Evolutionary conservation across 1,139 yeast genomes (phyloP).

Genomic region (Saccharomyces hybrid): DNA sequence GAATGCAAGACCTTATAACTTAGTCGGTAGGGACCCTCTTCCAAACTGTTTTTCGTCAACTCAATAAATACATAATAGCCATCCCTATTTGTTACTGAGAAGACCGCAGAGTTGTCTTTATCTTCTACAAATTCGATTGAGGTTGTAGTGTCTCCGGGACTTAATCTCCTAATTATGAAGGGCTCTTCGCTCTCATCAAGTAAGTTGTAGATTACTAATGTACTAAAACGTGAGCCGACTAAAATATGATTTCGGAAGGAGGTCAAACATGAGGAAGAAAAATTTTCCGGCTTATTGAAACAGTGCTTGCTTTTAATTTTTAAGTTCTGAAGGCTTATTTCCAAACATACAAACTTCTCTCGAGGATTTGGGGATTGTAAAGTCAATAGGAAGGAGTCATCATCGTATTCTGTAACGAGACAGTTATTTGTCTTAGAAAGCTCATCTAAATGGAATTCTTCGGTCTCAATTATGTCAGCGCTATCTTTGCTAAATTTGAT

Average conservation of each 20-base stretch:
- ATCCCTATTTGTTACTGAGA: slow-evolving; percentile 52
- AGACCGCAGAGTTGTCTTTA: slow-evolving; percentile 14
- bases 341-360: slow-evolving; percentile 44
- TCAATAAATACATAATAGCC: slow-evolving; percentile 45
- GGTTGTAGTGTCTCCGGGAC: slow-evolving; percentile 72
- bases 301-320: slow-evolving; percentile 18
- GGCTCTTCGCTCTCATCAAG: slow-evolving; percentile 20
- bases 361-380: slow-evolving; percentile 64
- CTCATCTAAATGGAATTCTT: slow-evolving; percentile 15
- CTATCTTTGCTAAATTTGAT: slow-evolving; percentile 35
- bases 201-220: slow-evolving; percentile 50
- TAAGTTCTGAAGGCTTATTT: slow-evolving; percentile 28
- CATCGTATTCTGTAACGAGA: slow-evolving; percentile 32
- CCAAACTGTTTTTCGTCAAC: slow-evolving; percentile 8
- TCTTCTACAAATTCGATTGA: slow-evolving; percentile 39
- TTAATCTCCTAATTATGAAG: slow-evolving; percentile 40
- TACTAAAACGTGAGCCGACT: slow-evolving; percentile 67
- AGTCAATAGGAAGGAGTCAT: slow-evolving; percentile 34
- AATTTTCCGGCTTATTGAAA: slow-evolving; percentile 39
- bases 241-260: slow-evolving; percentile 41
- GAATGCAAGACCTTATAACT: slow-evolving; percentile 38
- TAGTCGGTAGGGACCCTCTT: slow-evolving; percentile 1
- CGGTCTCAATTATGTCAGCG: slow-evolving; percentile 13
- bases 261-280: slow-evolving; percentile 52
- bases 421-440: slow-evolving; percentile 50